Conservation (phyloP, 768 basidiomycete species). For the Rhodotorula babjevae region DNA sequence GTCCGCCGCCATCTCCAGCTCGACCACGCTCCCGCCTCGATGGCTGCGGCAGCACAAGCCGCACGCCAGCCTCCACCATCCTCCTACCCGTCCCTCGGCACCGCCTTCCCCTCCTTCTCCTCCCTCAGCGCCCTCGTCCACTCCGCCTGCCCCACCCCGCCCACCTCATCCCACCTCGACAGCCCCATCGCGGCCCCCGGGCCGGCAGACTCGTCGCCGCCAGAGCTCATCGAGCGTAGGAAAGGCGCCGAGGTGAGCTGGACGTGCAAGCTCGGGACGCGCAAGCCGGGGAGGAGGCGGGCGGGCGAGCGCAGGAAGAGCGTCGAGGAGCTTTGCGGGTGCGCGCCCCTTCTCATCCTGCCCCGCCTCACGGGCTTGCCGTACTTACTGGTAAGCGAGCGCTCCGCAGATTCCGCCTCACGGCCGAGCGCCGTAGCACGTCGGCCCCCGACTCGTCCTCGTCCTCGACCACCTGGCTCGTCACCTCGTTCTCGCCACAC, state of each 20-base stretch:
- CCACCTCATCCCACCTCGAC: background rate
- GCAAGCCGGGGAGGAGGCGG: background rate
- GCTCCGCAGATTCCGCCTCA: background rate
- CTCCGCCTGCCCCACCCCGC: background rate
- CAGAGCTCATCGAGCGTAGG: background rate
- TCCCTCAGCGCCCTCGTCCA: background rate
- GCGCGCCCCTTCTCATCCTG: background rate
- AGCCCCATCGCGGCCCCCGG: too few species aligned
- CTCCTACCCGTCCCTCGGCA: background rate
- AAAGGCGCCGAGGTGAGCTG: background rate
- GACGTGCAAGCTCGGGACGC: conserved; percentile 1
- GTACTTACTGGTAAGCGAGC: background rate
- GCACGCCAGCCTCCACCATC: too few species aligned
- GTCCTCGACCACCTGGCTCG: background rate
- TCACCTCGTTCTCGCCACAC: background rate
- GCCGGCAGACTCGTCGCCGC: too few species aligned
- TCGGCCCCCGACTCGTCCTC: background rate
- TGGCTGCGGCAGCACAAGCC: too few species aligned
- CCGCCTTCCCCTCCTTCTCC: background rate
- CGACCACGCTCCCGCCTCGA: background rate
- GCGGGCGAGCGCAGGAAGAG: background rate
- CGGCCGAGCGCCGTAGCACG: background rate
- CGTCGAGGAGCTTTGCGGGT: background rate
- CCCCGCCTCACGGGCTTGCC: background rate
- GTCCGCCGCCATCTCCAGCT: background rate